Evolutionary conservation across 108 stramenopile genomes (phyloP), one percentile per base, ranked within the genome.

Genomic region (Conticribra weissflogii): DNA sequence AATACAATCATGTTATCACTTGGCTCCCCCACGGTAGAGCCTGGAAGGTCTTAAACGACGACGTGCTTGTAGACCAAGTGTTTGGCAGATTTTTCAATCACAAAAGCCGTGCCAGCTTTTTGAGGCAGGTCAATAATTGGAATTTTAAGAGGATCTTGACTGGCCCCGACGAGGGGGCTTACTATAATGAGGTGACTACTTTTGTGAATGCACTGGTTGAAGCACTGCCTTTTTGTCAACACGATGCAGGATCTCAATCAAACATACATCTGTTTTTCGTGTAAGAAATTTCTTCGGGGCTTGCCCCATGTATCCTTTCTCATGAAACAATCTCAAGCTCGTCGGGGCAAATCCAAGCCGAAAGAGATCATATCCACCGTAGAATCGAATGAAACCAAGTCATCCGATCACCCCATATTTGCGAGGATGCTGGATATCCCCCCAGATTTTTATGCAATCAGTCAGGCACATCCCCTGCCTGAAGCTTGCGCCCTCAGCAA

Each of bases 61-160:
- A 41, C 23, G 57, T 36, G 4, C 73, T 82, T 63, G 81, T 66
- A 2, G 45, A 68, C n/a, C 17, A 54, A 30, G 76, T 76, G 17
- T 66, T 77, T 76, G 66, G 76, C n/a, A 53, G 47, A 12, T 71
- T 68, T 33, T 82, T 82, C 28, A 33, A 63, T 24, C 68, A 82
- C 33, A 33, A 60, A 15, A 77, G 72, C 29, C 61, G 50, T 17
- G 45, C 50, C 0, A 59, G 51, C 44, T 61, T 65, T 21, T 57
- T 70, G 67, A 57, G 68, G 5, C 71, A 41, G 36, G 71, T 41
- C 8, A 41, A 41, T 12, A 41, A 41, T 41, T 41, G 36, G 36
- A 12, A 12, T 12, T 41, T 41, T 41, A 41, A 41, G 12, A 41
- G 36, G 36, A 12, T 12, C 8, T 41, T 41, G 36, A 41, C 36